phyloP scores from a whole-genome alignment of 495 filamentous ascomycete genomes.

The Aspergillus diversus region DNA sequence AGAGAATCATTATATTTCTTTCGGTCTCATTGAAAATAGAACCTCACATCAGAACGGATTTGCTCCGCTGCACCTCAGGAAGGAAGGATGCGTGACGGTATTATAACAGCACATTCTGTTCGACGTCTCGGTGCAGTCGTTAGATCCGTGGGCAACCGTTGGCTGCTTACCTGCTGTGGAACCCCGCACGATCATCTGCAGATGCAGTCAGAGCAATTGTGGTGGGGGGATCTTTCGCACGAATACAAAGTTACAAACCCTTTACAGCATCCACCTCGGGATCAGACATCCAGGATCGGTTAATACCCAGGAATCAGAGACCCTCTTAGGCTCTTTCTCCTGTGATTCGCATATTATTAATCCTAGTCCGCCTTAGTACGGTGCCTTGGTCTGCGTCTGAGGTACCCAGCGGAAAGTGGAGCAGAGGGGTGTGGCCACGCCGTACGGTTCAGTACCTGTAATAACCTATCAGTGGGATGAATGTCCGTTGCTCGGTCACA shows the following conservation, averaged over 20 bases:
- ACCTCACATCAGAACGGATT: not conserved
- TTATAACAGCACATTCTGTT: not conserved
- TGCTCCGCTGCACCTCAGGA: not conserved
- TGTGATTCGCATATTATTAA: not conserved
- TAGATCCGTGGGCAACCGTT: not conserved
- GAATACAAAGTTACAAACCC: not conserved
- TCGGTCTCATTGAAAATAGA: no score
- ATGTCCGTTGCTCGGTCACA: not conserved
- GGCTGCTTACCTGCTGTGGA: not conserved
- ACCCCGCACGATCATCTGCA: no score
- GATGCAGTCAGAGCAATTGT: not conserved
- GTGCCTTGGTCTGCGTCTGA: not conserved
- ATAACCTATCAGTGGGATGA: not conserved
- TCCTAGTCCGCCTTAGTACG: not conserved
- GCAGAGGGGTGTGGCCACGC: not conserved
- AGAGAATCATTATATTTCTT: no score
- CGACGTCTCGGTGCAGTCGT: no score
- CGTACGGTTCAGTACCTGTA: not conserved
- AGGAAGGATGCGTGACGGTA: not conserved
- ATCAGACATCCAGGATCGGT: not conserved
- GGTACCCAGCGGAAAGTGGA: not conserved
- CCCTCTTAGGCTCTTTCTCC: not conserved
- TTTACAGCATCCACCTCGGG: conserved; percentile 1
- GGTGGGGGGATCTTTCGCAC: not conserved
- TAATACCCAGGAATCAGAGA: not conserved